Evolutionary conservation across 371 early-diverging fungal genomes (phyloP), one percentile per base, ranked within the genome.

Genomic region (Apophysomyces trapeziformis): DNA sequence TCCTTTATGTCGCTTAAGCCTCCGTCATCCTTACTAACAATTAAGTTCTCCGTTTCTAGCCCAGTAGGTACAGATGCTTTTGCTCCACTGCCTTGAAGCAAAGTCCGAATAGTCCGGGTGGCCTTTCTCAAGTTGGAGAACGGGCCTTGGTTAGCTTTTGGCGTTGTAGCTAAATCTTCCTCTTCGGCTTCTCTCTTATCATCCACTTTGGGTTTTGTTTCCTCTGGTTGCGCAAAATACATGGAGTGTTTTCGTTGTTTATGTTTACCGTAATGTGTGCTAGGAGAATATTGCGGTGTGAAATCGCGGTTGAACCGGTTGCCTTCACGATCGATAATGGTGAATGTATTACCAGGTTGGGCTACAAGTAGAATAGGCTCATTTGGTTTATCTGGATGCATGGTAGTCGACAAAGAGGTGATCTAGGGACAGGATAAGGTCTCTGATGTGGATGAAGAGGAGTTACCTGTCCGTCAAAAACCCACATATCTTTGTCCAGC

Each of bases 341-440:
- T 79, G 61, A 88, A 88, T 16, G 83, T 85, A 45, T 86, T 83
- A 5, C 88, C 88, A 1, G 88, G 86, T 61, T 88, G 88, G 12
- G 88, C 88, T 2, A 88, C 85, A 0, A 88, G 75, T 1, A 88
- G 60, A 16, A 88, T 65, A 4, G 85, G 84, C 18, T 79, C 77
- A 56, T 74, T 64, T 11, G 79, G 84, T 41, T 65, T 38, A 12
- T 76, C 72, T 37, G 84, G 84, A 39, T 80, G 77, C 4, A 63
- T 61, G 1, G 84, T 71, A 0, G 70, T 73, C 6, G 79, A 75
- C 11, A 83, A 43, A 8, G 79, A 78, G 11, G 79, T 79, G 32
- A 83, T 83, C 72, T 76, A 60, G 4, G 18, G 1, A 38, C n/a
- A 36, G 21, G 16, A 18, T 38, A 18, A 21, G 54, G 7, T 50